Base-by-base conservation (phyloP, 306 rosid species). In the Lagenaria siceraria region DNA sequence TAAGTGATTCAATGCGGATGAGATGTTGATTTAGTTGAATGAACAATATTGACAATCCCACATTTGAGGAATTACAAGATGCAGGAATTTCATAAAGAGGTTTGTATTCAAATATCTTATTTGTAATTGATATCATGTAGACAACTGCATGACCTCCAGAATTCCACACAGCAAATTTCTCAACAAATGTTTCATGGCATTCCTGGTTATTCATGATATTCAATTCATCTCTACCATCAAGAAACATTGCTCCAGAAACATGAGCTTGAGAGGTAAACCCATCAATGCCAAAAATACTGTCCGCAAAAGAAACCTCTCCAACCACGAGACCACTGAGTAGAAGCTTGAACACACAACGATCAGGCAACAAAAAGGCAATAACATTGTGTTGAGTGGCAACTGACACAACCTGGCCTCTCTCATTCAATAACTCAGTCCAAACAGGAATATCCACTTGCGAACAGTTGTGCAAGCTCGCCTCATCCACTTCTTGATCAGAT, bases 41-140 rank as follows among this genome's bases (percentile, higher is more conserved):
- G 56, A 89, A 95, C 77, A 55, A 81, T 77, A 82, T 10, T 31
- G 90, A 88, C 59, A 80, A 79, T 77, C 86, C 84, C 77, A 15
- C 69, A 75, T 87, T 88, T 74, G 83, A 77, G 24, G 84, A 77
- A 87, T 63, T 80, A 88, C 77, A 65, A 80, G 83, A 35, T 7
- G 90, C 82, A 38, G 94, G 96, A 83, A 95, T 89, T 84, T 89
- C 96, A 80, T 82, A 84, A 81, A 82, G 85, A 54, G 83, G 87
- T 78, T 88, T 84, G 55, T 87, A 89, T 27, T 63, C 86, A 70
- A 95, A 89, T 64, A 78, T 54, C 51, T 83, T 89, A 81, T 92
- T 84, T 79, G 79, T 72, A 86, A 83, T 82, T 18, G 85, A 84
- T 62, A 95, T 48, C 74, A 74, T 79, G 80, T 83, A 88, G 46